Evolutionary conservation across 2,329 filamentous ascomycete species (phyloP).

Genomic region (Anisogramma anomala): DNA sequence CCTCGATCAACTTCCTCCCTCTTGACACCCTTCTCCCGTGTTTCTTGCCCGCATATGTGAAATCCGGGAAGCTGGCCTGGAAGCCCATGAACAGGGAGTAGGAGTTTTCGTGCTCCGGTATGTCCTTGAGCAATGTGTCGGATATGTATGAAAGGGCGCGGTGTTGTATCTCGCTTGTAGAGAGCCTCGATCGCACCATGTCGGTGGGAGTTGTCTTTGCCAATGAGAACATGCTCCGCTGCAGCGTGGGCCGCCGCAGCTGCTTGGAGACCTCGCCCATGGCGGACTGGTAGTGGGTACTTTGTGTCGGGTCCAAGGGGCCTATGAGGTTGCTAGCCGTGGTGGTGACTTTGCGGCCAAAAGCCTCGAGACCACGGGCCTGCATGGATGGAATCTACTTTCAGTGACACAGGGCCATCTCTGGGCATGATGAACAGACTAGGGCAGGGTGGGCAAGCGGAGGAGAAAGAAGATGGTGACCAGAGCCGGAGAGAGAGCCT

Average conservation of each 20-base stretch:
- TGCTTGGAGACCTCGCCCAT: constrained; percentile 85
- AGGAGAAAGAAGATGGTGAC: constrained; percentile 1
- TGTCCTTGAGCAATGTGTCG: constrained; percentile 80
- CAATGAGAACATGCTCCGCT: constrained; percentile 84
- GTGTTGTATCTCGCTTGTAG: constrained; percentile 84
- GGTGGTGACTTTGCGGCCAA: constrained; percentile 86
- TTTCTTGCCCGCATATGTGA: constrained; percentile 58
- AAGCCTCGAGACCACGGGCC: constrained; percentile 82
- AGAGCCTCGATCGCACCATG: constrained; percentile 82
- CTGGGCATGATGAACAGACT: neutral
- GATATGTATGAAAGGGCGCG: constrained; percentile 79
- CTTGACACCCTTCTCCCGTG: constrained; percentile 60
- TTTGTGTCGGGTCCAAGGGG: constrained; percentile 45
- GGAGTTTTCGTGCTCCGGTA: constrained; percentile 72
- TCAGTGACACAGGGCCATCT: constrained; percentile 12
- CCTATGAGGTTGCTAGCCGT: constrained; percentile 86
- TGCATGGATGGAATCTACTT: constrained; percentile 26
- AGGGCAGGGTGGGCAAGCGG: neutral
- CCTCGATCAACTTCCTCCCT: constrained; percentile 63
- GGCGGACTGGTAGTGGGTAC: constrained; percentile 69
- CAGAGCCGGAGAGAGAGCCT: neutral
- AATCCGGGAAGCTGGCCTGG: constrained; percentile 70
- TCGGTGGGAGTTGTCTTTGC: constrained; percentile 87
- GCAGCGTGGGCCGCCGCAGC: constrained; percentile 69
- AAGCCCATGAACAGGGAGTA: constrained; percentile 97